phyloP scores from a whole-genome alignment of 192 early-diverging fungal species.

The Entophlyctis luteolus region DNA sequence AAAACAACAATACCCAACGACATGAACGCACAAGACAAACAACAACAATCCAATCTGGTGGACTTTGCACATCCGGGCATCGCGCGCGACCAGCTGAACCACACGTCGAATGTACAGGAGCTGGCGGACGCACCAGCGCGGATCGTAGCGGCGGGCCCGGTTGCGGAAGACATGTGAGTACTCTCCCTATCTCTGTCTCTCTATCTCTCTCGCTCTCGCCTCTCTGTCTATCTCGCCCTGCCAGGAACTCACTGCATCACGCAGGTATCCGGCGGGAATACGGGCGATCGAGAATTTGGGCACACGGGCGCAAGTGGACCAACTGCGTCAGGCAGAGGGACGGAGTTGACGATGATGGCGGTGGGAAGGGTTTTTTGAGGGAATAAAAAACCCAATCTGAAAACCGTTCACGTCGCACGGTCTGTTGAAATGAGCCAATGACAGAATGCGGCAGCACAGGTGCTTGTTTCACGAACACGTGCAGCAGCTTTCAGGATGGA shows the following conservation, averaged over 20 bases:
- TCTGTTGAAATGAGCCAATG: too few relatives aligned
- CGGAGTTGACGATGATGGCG: too few relatives aligned
- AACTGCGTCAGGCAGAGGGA: conserved; percentile 24
- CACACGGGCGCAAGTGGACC: neutral
- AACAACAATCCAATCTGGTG: neutral
- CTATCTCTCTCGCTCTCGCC: neutral
- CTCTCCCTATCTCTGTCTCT: too few relatives aligned
- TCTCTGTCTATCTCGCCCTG: neutral
- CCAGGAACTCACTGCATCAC: neutral
- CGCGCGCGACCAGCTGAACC: conserved; percentile 19
- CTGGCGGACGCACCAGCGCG: neutral
- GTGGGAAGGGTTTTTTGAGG: too few relatives aligned
- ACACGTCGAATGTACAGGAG: neutral
- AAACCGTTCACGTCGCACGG: too few relatives aligned
- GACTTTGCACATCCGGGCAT: conserved; percentile 18
- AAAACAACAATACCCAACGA: too few relatives aligned
- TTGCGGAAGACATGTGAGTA: conserved; percentile 7
- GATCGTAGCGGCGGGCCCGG: neutral
- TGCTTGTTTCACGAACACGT: too few relatives aligned
- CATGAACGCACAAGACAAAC: too few relatives aligned
- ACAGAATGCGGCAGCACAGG: too few relatives aligned
- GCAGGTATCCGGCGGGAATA: conserved; percentile 21
- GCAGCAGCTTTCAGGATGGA: too few relatives aligned
- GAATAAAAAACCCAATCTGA: too few relatives aligned
- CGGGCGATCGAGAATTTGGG: conserved; percentile 13